These are phyloP conservation scores for Candolleomyces eurysporus DNA, from an alignment of 768 basidiomycete genomes.

Conservation along the genomic window DNA sequence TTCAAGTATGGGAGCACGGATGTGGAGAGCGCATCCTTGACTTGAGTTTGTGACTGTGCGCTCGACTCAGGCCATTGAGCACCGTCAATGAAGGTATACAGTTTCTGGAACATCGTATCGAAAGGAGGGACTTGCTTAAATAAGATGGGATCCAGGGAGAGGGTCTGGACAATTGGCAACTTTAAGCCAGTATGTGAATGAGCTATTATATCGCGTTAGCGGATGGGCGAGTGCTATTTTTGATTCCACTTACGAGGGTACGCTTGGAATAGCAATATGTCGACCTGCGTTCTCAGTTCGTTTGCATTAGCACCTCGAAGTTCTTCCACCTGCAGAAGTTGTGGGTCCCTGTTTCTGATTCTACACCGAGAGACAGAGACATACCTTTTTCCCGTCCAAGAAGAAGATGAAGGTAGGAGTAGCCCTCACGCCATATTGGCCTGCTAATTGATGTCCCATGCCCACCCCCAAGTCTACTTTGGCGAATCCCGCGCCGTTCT, in stretches of 20 bases:
- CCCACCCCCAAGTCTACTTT: constrained; percentile 82
- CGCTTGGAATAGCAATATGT: constrained; percentile 70
- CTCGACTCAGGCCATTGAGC: constrained; percentile 32
- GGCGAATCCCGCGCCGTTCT: constrained; percentile 68
- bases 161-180: constrained; percentile 56
- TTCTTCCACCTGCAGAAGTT: constrained; percentile 52
- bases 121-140: constrained; percentile 70
- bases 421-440: constrained; percentile 62
- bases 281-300: constrained; percentile 72
- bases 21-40: constrained; percentile 48
- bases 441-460: constrained; percentile 56
- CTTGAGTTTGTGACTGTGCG: constrained; percentile 29
- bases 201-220: constrained; percentile 39
- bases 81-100: constrained; percentile 59
- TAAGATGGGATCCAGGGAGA: constrained; percentile 74
- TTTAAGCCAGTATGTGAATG: constrained; percentile 69
- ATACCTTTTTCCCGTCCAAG: constrained; percentile 68
- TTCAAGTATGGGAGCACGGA: constrained; percentile 66
- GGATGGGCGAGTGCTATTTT: not conserved
- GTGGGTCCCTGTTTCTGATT: not conserved
- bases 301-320: constrained; percentile 67
- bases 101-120: constrained; percentile 60
- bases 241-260: constrained; percentile 70
- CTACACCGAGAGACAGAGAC: constrained; percentile 3
- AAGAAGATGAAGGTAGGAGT: constrained; percentile 94